phyloP scores from a whole-genome alignment of 345 rosid species.

The Hibiscus trionum region DNA sequence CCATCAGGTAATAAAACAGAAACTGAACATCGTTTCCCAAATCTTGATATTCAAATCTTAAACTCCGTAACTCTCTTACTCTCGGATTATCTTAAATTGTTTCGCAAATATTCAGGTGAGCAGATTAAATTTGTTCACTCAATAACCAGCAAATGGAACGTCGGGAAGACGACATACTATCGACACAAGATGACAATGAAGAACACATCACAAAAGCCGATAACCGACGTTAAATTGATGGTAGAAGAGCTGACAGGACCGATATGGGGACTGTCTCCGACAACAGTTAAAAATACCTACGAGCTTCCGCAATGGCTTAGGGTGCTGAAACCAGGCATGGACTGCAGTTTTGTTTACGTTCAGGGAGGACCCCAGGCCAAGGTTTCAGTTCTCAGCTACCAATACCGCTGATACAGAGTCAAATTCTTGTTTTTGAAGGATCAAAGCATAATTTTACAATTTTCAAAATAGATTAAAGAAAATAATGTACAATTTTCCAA shows the following conservation, averaged over 20 bases:
- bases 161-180: constrained; percentile 39
- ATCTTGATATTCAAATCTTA: neutral
- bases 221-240: constrained; percentile 38
- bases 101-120: constrained; percentile 11
- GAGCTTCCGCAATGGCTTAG: constrained; percentile 45
- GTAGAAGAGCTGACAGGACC: constrained; percentile 50
- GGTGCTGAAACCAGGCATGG: constrained; percentile 38
- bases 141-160: constrained; percentile 51
- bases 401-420: constrained; percentile 3
- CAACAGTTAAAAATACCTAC: constrained; percentile 37
- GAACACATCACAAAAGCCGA: constrained; percentile 45
- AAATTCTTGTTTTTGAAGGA: no score
- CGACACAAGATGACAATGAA: constrained; percentile 63
- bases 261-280: constrained; percentile 53
- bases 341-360: constrained; percentile 47
- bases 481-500: no score
- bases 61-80: neutral
- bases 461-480: no score
- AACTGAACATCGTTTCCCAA: no score
- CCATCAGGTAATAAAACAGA: constrained; percentile 19
- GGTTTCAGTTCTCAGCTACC: constrained; percentile 37
- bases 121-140: constrained; percentile 55
- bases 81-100: neutral
- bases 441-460: no score
- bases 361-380: constrained; percentile 81